These are phyloP conservation scores for Scheffersomyces titani DNA, from an alignment of 1,139 yeast genomes.

Conservation along the genomic window DNA sequence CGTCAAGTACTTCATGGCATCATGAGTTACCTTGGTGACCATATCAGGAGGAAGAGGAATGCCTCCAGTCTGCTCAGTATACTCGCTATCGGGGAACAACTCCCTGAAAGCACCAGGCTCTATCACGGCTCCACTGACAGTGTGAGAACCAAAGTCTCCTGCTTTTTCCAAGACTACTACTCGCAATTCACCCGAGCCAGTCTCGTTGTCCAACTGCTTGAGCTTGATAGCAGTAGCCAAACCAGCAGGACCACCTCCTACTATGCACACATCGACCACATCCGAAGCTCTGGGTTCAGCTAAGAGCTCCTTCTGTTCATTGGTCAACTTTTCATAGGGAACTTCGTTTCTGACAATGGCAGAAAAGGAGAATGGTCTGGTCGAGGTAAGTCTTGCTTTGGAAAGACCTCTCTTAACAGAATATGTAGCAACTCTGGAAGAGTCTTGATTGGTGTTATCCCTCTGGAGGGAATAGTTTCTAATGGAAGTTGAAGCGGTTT, in stretches of 20 bases:
- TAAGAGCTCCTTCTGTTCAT: constrained; percentile 47
- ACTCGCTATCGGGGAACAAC: constrained; percentile 74
- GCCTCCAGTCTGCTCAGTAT: constrained; percentile 49
- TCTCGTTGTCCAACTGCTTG: constrained; percentile 77
- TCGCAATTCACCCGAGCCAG: constrained; percentile 68
- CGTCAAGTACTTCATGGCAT: constrained; percentile 69
- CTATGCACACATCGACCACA: constrained; percentile 88
- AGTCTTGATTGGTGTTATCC: background rate
- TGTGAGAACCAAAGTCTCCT: constrained; percentile 89
- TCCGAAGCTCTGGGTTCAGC: constrained; percentile 75
- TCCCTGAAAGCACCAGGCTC: constrained; percentile 89
- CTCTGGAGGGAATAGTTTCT: background rate
- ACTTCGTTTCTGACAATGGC: constrained; percentile 1
- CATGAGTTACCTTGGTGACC: constrained; percentile 70
- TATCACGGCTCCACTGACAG: constrained; percentile 88
- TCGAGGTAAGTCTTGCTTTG: background rate
- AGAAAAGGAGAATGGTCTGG: background rate
- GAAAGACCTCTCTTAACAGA: background rate
- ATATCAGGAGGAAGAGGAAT: constrained; percentile 77
- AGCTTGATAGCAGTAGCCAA: constrained; percentile 87
- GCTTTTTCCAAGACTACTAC: constrained; percentile 92
- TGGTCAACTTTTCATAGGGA: constrained; percentile 13
- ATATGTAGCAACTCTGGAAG: background rate
- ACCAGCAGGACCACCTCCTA: constrained; percentile 99
- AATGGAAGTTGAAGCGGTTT: background rate